Percentiles rank a stretch among this genome's conserved stretches.
Conservation (phyloP, 2,329 filamentous ascomycete genomes). For the Tricladium varicosporioides region DNA sequence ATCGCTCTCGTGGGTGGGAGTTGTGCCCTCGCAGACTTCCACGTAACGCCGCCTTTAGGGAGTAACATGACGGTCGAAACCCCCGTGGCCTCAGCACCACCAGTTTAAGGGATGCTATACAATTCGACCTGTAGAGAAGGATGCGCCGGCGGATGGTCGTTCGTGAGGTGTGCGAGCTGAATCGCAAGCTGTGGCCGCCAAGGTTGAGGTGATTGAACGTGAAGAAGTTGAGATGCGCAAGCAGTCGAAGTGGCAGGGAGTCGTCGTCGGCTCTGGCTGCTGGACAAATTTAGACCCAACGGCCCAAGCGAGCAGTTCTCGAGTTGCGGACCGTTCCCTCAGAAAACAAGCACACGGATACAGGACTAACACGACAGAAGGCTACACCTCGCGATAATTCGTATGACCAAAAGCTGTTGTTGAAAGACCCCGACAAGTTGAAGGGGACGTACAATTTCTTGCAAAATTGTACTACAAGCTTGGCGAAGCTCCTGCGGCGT, state of each 20-base stretch:
- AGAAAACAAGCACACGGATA: neutral
- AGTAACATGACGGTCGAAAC: conserved; percentile 70
- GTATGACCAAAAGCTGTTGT: too few relatives aligned
- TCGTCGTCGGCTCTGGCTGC: neutral
- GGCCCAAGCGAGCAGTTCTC: conserved; percentile 8
- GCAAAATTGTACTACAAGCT: neutral
- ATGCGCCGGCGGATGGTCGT: conserved; percentile 16
- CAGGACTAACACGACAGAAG: neutral
- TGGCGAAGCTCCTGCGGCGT: neutral
- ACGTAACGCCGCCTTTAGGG: conserved; percentile 84
- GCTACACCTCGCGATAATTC: too few relatives aligned
- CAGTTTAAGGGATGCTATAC: conserved; percentile 29
- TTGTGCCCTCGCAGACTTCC: conserved; percentile 83
- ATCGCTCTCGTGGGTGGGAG: conserved; percentile 75
- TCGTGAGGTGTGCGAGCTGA: conserved; percentile 8
- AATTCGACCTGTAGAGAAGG: conserved; percentile 24
- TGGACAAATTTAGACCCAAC: neutral
- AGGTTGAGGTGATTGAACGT: conserved; percentile 12
- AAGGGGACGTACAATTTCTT: neutral
- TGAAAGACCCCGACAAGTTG: too few relatives aligned
- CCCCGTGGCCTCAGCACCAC: conserved; percentile 42
- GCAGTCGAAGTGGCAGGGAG: conserved; percentile 1
- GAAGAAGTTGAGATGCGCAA: conserved; percentile 20
- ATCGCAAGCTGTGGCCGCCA: conserved; percentile 21
- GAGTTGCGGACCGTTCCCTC: conserved; percentile 1